phyloP scores from a whole-genome alignment of 225 moss, liverwort and hornwort species.

The Antitrichia curtipendula region DNA sequence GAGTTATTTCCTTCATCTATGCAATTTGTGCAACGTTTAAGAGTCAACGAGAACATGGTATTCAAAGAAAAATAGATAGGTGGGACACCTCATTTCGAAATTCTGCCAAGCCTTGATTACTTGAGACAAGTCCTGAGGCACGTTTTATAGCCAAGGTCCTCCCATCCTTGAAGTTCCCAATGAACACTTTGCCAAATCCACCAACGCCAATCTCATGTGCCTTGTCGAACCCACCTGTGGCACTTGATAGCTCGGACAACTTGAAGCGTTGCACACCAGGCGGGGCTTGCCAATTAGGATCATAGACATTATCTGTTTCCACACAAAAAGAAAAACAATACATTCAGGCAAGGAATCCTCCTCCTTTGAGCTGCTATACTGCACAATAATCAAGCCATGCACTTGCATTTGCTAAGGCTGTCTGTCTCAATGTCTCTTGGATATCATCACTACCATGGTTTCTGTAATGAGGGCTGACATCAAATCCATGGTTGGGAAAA shows the following conservation, averaged over 20 bases:
- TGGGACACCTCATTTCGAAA: slow-evolving; percentile 24
- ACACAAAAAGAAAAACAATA: neutral
- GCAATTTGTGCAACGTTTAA: neutral
- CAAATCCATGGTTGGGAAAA: neutral
- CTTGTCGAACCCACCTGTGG: slow-evolving; percentile 14
- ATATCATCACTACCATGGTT: neutral
- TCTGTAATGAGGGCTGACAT: neutral
- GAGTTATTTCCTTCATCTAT: neutral
- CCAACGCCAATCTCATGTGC: slow-evolving; percentile 30
- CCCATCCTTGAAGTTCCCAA: slow-evolving; percentile 18
- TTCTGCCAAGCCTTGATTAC: slow-evolving; percentile 19
- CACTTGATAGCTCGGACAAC: slow-evolving; percentile 6
- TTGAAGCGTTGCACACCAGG: slow-evolving; percentile 14
- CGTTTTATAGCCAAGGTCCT: slow-evolving; percentile 15
- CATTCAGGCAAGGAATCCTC: neutral
- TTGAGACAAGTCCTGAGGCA: slow-evolving; percentile 15
- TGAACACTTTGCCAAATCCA: slow-evolving; percentile 32
- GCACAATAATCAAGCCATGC: neutral
- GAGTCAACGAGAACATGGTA: too few species aligned
- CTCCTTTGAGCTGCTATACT: neutral
- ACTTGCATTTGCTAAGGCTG: neutral
- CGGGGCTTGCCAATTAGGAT: slow-evolving; percentile 32
- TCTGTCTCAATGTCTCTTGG: neutral
- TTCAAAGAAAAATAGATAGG: neutral
- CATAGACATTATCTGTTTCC: neutral